Percentiles rank a stretch among this genome's conserved stretches.
Conservation (phyloP, 805 yeast species). For the Alloascoidea hylecoeti region DNA sequence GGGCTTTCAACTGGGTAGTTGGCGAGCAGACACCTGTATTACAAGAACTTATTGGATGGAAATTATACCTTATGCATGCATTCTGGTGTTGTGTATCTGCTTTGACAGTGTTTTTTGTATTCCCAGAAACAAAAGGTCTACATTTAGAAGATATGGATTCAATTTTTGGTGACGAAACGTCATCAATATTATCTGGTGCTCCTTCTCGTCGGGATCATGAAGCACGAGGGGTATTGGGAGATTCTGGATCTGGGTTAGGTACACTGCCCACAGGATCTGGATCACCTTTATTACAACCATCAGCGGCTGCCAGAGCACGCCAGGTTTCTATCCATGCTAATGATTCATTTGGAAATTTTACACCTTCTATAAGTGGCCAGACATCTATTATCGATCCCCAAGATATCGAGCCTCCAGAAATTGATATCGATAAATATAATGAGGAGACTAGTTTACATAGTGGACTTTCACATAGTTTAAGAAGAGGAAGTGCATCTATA, state of each 20-base stretch:
- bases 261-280: slow-evolving; percentile 3
- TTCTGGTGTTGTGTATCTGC: slow-evolving; percentile 62
- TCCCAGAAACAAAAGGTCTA: slow-evolving; percentile 88
- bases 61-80: slow-evolving; percentile 72
- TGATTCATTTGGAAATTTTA: slow-evolving; percentile 1
- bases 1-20: slow-evolving; percentile 86
- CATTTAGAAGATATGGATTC: slow-evolving; percentile 86
- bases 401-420: slow-evolving; percentile 21
- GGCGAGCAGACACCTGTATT: slow-evolving; percentile 87
- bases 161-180: slow-evolving; percentile 56
- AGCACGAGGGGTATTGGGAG: background rate
- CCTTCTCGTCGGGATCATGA: background rate
- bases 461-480: slow-evolving; percentile 22
- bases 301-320: slow-evolving; percentile 13
- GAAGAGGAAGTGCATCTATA: slow-evolving; percentile 29
- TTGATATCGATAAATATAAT: background rate
- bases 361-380: background rate
- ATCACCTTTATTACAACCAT: slow-evolving; percentile 11
- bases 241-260: background rate
- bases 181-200: background rate
- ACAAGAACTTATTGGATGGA: slow-evolving; percentile 66
- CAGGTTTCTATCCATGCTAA: too few species aligned
- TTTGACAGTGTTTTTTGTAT: slow-evolving; percentile 52
- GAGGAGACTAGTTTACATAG: slow-evolving; percentile 1
- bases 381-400: slow-evolving; percentile 6